These are phyloP conservation scores for Cladochytrium replicatum DNA, from an alignment of 192 early-diverging fungal species.

Conservation along the genomic window DNA sequence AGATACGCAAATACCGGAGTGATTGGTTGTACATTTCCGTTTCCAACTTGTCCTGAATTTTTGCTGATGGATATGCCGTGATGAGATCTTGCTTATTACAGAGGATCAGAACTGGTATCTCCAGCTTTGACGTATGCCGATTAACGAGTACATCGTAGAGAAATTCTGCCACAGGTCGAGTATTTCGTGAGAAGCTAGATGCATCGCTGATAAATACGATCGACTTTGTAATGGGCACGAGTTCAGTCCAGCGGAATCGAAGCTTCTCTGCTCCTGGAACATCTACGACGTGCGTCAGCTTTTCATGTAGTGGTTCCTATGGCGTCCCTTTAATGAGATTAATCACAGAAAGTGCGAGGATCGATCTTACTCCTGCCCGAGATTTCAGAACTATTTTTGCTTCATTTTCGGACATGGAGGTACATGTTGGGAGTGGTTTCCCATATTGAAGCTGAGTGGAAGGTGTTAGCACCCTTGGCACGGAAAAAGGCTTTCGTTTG, in stretches of 20 bases:
- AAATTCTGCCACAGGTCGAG: conserved; percentile 59
- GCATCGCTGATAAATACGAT: conserved; percentile 76
- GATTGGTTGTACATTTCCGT: conserved; percentile 50
- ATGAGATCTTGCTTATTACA: conserved; percentile 81
- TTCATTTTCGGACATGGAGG: conserved; percentile 68
- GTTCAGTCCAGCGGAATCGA: conserved; percentile 61
- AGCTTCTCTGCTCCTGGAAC: conserved; percentile 83
- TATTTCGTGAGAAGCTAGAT: conserved; percentile 39
- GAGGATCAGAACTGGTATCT: conserved; percentile 57
- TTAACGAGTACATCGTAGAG: conserved; percentile 75
- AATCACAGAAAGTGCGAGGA: too few species aligned
- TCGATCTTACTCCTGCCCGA: too few species aligned
- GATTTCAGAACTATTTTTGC: conserved; percentile 31
- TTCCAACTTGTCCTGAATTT: conserved; percentile 58
- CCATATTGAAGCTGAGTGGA: conserved; percentile 37
- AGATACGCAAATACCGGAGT: conserved; percentile 18
- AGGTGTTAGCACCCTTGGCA: not conserved
- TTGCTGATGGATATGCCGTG: conserved; percentile 53
- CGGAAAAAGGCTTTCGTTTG: too few species aligned
- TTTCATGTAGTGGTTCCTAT: conserved; percentile 7
- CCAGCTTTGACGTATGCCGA: conserved; percentile 39
- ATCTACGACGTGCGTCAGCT: conserved; percentile 59
- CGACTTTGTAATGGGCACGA: conserved; percentile 52
- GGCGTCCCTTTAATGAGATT: not conserved
- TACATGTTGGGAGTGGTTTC: conserved; percentile 37